phyloP scores from a whole-genome alignment of 208 protist species.

The Leishmania martiniquensis region DNA sequence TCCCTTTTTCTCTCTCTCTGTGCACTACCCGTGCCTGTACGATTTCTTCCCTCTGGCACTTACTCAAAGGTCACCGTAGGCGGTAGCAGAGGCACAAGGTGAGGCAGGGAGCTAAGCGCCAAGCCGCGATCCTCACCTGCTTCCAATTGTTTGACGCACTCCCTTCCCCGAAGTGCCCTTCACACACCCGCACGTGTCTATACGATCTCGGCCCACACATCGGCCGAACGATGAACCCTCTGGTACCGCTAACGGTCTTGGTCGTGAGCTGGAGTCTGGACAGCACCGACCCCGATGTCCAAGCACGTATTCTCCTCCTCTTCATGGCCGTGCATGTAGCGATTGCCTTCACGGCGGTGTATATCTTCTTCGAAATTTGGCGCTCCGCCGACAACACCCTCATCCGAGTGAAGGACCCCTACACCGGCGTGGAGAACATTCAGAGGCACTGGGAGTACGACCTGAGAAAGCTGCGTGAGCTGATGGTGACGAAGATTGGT shows the following conservation, averaged over 20 bases:
- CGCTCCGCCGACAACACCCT: constrained; percentile 34
- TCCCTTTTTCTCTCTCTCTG: neutral
- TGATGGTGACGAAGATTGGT: constrained; percentile 62
- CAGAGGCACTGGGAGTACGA: constrained; percentile 76
- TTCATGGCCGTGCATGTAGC: constrained; percentile 67
- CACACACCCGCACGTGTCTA: neutral
- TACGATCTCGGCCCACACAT: neutral
- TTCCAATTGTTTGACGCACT: neutral
- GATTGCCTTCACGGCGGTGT: constrained; percentile 41
- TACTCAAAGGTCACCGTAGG: neutral
- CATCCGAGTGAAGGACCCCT: constrained; percentile 56
- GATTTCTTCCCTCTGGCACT: neutral
- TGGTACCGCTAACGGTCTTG: constrained; percentile 69
- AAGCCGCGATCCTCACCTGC: neutral
- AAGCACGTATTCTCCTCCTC: constrained; percentile 47
- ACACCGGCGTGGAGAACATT: constrained; percentile 49
- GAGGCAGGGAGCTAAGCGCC: too few relatives aligned
- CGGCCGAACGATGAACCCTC: constrained; percentile 57
- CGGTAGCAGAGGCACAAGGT: neutral
- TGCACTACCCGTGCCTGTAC: neutral
- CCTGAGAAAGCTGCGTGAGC: constrained; percentile 63
- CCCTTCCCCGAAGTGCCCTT: neutral
- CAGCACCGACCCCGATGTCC: constrained; percentile 69
- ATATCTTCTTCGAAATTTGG: constrained; percentile 66
- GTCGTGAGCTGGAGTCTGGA: constrained; percentile 86